Evolutionary conservation across 345 rosid genomes (phyloP).

Genomic region (Aegle marmelos): DNA sequence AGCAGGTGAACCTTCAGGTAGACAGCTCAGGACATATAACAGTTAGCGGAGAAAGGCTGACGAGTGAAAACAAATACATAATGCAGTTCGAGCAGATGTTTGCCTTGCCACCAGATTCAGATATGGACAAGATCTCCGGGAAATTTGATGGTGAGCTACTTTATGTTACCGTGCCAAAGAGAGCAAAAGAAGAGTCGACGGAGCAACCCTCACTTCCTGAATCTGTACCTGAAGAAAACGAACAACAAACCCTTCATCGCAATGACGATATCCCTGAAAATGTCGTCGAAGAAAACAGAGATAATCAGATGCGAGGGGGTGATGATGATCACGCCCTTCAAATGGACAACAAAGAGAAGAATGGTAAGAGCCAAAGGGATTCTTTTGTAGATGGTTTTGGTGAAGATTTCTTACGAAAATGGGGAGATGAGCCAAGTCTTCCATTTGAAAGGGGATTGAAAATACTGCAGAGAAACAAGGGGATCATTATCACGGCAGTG

Average conservation of each 20-base stretch:
- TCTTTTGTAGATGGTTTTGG: background rate
- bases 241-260: background rate
- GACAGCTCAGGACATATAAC: slow-evolving; percentile 21
- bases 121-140: slow-evolving; percentile 18
- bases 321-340: background rate
- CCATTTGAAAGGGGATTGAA: slow-evolving; percentile 13
- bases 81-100: slow-evolving; percentile 29
- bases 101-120: slow-evolving; percentile 34
- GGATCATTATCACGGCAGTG: slow-evolving; percentile 27
- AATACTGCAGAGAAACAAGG: slow-evolving; percentile 26
- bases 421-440: slow-evolving; percentile 4
- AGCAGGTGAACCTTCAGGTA: slow-evolving; percentile 40
- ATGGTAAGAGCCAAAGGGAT: background rate
- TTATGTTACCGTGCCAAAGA: slow-evolving; percentile 40
- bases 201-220: background rate
- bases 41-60: slow-evolving; percentile 42
- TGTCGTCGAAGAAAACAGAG: background rate
- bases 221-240: background rate
- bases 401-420: slow-evolving; percentile 17
- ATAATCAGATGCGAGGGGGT: too few relatives aligned
- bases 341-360: background rate
- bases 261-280: background rate
- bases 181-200: background rate
- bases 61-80: slow-evolving; percentile 16
- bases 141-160: slow-evolving; percentile 37